Evolutionary conservation across 2,329 filamentous ascomycete species (phyloP), one percentile per base, ranked within the genome.

Genomic region (Trichoderma sp.): DNA sequence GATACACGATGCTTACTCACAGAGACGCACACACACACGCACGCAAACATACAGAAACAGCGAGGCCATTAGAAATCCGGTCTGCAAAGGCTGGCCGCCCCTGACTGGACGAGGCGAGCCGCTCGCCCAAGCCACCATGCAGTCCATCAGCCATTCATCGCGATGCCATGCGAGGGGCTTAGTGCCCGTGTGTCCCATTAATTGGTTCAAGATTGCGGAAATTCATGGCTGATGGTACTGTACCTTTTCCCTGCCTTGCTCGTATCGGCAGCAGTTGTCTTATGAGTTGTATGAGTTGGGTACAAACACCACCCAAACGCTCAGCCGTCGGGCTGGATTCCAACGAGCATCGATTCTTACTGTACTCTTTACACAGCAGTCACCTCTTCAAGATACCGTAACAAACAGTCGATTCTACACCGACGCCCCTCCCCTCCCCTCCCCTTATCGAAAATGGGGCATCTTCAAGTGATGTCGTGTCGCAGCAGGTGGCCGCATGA

Each of bases 401-500:
- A 14, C 1, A 21, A 35, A 35, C 59, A 33, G 59, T 63, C 59
- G 9, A 63, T 63, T 63, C 45, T 21, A 53, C 45, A 12, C 45
- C 45, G n/a, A 21, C 38, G 38, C 38, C 38, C 38, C 38, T 41
- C 38, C 45, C 45, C 45, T n/a, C 45, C 45, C 45, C 45, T 53
- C 62, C 33, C 62, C 62, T 65, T 16, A 65, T 24, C 21, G 12
- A 65, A 38, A 65, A 65, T 21, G 62, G 62, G 33, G 62, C 33
- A 65, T 35, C 35, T 65, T 41, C 62, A 65, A 65, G 35, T 41
- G 62, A 65, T 65, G 64, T 31, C 14, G 33, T 27, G 27, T 50
- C 41, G 53, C 67, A 41, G 67, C 67, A 71, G 53, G 67, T 38
- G 56, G 68, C 68, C 68, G 68, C 68, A 71, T 71, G 1, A 71